These are phyloP conservation scores for Cyclanthera cordifolia DNA, from an alignment of 306 rosid genomes.

Conservation along the genomic window DNA sequence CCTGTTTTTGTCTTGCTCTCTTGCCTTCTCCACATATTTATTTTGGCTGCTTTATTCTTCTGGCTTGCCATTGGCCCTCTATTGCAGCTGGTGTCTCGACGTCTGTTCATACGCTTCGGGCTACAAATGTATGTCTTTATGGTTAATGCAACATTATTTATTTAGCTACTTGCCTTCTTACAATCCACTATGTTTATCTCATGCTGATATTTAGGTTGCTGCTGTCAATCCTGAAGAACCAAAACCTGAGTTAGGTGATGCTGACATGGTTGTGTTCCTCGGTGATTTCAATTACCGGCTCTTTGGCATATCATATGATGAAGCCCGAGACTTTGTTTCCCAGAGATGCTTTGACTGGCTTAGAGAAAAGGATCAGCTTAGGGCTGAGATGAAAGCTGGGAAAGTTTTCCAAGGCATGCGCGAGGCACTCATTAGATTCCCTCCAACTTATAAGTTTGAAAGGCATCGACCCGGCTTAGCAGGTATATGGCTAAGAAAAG, in stretches of 20 bases:
- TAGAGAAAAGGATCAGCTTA: slow-evolving; percentile 95
- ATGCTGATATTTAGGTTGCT: slow-evolving; percentile 33
- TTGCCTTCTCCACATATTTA: slow-evolving; percentile 87
- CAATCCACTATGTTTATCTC: slow-evolving; percentile 11
- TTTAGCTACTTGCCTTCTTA: slow-evolving; percentile 10
- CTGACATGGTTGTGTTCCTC: slow-evolving; percentile 87
- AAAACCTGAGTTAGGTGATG: slow-evolving; percentile 80
- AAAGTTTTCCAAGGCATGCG: slow-evolving; percentile 99
- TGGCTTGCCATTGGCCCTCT: slow-evolving; percentile 82
- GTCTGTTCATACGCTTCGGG: slow-evolving; percentile 47
- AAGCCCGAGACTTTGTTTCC: slow-evolving; percentile 96
- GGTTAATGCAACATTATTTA: not conserved
- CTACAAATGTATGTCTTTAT: slow-evolving; percentile 52
- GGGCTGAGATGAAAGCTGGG: slow-evolving; percentile 90
- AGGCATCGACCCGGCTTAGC: slow-evolving; percentile 80
- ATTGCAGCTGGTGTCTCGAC: slow-evolving; percentile 93
- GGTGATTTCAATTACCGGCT: slow-evolving; percentile 97
- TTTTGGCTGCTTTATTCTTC: slow-evolving; percentile 92
- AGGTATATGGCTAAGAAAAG: slow-evolving; percentile 32
- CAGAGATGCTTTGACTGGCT: slow-evolving; percentile 99
- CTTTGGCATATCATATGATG: slow-evolving; percentile 96
- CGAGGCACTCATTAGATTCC: slow-evolving; percentile 83
- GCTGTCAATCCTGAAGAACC: slow-evolving; percentile 59
- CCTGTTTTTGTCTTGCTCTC: slow-evolving; percentile 76
- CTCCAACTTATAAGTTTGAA: slow-evolving; percentile 96